Evolutionary conservation across 2,329 filamentous ascomycete species (phyloP), one percentile per base, ranked within the genome.

Genomic region (Aphanocladium album): DNA sequence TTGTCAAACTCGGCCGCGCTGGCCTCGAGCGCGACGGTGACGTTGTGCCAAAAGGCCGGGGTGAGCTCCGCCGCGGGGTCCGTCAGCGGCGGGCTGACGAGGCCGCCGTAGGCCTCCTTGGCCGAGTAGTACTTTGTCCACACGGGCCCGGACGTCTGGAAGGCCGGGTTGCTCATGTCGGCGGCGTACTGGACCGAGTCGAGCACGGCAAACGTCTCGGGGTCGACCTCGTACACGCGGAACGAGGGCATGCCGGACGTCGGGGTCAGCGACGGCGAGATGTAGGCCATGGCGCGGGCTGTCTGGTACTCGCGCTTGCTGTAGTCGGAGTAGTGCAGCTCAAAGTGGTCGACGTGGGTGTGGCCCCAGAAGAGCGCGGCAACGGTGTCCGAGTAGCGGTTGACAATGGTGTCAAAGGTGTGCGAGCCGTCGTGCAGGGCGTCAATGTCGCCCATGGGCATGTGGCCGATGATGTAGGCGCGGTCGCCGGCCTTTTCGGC

Each of bases 391-490:
- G 77, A 73, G 68, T 83, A 86, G 33, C 83, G 78, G 46, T 79
- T 76, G 14, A 84, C 70, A 51, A 85, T 78, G 65, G 81, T 78
- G 66, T 84, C 78, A 21, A 84, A 74, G 65, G 80, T 79, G 67
- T 81, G 76, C 41, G 79, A 80, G 51, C 76, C 73, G 60, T 83
- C 81, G 54, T 77, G 80, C 64, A 86, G 78, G 2, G 79, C 76
- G 65, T 85, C 80, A 3, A 70, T 67, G 39, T 76, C 71, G 8
- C 83, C 83, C 21, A 79, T 68, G 2, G 83, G 78, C 74, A 84
- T 83, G 65, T 87, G 84, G 1, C 81, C 81, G 35, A 85, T 79
- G 45, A 87, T 75, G 71, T 80, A 86, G 25, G 83, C 83, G 23
- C 80, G 76, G 67, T 85, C 77, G 39, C 75, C 74, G 1, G 76